Evolutionary conservation across 202 grass and related monocot species (phyloP), one percentile per base, ranked within the genome.

Genomic region (Panicum virgatum): DNA sequence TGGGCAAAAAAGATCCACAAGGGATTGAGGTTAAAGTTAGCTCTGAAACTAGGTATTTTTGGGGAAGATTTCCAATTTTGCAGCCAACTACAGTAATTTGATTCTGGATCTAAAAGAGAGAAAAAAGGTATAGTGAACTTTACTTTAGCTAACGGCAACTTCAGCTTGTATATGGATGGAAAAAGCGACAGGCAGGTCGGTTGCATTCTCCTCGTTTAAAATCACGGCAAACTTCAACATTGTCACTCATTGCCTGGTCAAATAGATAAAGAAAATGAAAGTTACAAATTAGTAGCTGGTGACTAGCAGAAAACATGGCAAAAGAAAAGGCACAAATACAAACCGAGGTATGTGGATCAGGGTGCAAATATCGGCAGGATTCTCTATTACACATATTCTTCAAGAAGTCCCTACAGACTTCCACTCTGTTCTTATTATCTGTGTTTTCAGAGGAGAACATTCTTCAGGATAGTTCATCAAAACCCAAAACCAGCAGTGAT

Each of bases 171-270:
- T 76, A 62, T 75, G 88, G 88, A 79, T 93, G 91, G 66, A 83
- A 93, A 83, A 88, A 93, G 75, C 85, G 91, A 63, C 91, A 93
- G 10, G 79, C 20, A 75, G 77, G 38, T 66, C 85, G 82, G 75
- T 59, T 85, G 72, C 91, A 93, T 87, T 82, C 72, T 72, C 91
- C 91, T 64, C 77, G 78, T 70, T 64, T 76, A 65, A 90, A 93
- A 93, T 93, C 91, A 85, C 88, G 85, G 46, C 91, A 93, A 52
- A 93, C 52, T 88, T 93, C 88, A 85, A 93, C 85, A 53, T 86
- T 86, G 44, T 79, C 54, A 19, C 64, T 66, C 23, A 69, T 57
- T 70, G 79, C 88, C 88, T 93, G 78, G 44, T 10, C 84, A 18
- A 79, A 65, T 62, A 56, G 29, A 63, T 70, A 27, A 70, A 72